Base-by-base conservation (phyloP, 163 green algal species). In the Volvox carteri region DNA sequence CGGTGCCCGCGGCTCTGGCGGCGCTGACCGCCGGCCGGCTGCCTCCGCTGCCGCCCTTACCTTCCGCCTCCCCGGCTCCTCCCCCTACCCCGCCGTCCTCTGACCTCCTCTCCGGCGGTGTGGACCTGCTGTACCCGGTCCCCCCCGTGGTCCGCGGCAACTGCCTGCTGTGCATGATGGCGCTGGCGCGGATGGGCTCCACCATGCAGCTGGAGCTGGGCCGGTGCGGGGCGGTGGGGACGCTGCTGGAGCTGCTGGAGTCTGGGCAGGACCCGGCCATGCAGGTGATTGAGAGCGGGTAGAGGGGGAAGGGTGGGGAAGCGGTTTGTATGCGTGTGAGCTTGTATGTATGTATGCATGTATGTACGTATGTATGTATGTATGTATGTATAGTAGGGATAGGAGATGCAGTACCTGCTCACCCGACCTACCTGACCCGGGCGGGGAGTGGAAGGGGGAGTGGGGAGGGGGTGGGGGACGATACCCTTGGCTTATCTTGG, bases 151-250 rank as follows among this genome's bases (percentile, higher is more conserved):
- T 86, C 2, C 56, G 78, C 28, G 78, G 78, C 78, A 86, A 86
- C 58, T 60, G 7, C 7, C 58, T 86, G 56, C 41, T 77, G 78
- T 28, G 78, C 25, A 56, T 86, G 11, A 76, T 86, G 78, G 78
- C 78, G 25, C 78, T 86, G 39, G 78, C 78, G 28, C 78, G 78
- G 30, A 46, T 48, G 41, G 78, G 78, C 0, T 41, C 78, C 7
- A 28, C 25, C 25, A 76, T 86, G 78, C 78, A 86, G 78, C 58
- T 86, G 78, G 78, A 86, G 78, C 39, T 86, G 78, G 78, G 78
- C 6, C 56, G 78, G 30, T 86, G 78, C 39, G 78, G 78, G n/a
- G 78, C 78, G 25, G 28, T 86, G 39, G 78, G 58, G 1, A 62
- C 78, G 8, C 58, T 86, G 78, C 78, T 86, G 58, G 78, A 62